Evolutionary conservation across 2,329 filamentous ascomycete species (phyloP), one percentile per base, ranked within the genome.

Genomic region (Talaromyces sp.): DNA sequence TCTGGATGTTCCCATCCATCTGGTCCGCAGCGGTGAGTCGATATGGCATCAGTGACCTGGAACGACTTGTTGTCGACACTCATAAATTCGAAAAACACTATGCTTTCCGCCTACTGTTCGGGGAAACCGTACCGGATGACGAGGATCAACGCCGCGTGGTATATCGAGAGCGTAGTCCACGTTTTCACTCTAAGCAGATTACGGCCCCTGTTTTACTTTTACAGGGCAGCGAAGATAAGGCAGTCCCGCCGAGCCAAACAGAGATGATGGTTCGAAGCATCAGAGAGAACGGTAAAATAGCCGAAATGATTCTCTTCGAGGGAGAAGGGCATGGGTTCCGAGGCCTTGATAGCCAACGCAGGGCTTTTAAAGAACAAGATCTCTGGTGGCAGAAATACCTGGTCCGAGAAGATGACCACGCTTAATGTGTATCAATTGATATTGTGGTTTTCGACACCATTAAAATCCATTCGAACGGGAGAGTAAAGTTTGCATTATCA

Each of bases 81-180:
- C 83, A 86, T 67, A 85, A 85, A 69, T 79, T 85, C n/a, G 84
- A 86, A 67, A 79, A 75, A 0, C 78, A 80, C 57, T 85, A 85
- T 66, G 72, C 80, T n/a, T 75, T 78, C 9, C 72, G 76, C 1
- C 70, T 85, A 1, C 64, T 84, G 1, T 73, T 81, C 0, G 64
- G 65, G 23, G 64, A 68, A 0, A 75, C 72, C 2, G 63, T 66
- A 31, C 64, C 68, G 0, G 75, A 73, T 3, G 73, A 75, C 9
- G 68, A 75, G 0, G 72, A 77, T 12, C 75, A 82, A n/a, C 75
- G 76, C 61, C 71, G 77, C 12, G 68, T 67, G 14, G 73, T 82
- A 3, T 80, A 79, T 50, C 70, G 69, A 4, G 79, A 81, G 51
- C 72, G 83, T 12, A 85, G 82, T 60, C 82, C 83, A 0, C 69